Evolutionary conservation across 2,329 filamentous ascomycete genomes (phyloP), one percentile per base, ranked within the genome.

Genomic region (Alternaria brassicae): DNA sequence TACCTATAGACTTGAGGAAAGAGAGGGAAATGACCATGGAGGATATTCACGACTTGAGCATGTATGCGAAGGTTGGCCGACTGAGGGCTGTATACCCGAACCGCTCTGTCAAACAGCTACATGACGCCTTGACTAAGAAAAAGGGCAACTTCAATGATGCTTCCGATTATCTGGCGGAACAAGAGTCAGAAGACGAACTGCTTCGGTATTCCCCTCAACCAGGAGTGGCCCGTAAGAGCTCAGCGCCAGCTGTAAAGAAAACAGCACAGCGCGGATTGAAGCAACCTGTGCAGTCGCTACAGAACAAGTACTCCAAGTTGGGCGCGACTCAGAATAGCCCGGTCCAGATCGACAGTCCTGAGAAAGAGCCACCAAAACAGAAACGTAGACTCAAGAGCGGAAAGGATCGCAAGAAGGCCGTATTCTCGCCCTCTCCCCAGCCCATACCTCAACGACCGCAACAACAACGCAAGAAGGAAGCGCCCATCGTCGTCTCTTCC

Each of bases 61-160:
- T 84, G 27, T 77, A 81, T 45, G 71, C 75, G 9, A 87, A 86
- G 63, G 83, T 89, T 8, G 69, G 80, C 59, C 77, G 84, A 28
- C 81, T 91, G 61, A 71, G 76, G 54, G 77, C 69, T 1, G 78
- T 89, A 37, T 78, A 84, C 55, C 81, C 83, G 0, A 66, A 75
- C 4, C 77, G 81, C 32, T 78, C 82, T 0, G 77, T 89, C 5
- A 65, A 79, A 25, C 72, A 77, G 21, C 82, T 84, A 40, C 74
- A 84, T 42, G 77, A 85, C 56, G 83, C 84, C 5, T 74, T 91
- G 25, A 53, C 81, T 2, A 66, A 70, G 15, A 82, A 81, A 52
- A 81, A 80, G 19, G 84, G 85, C 1, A 83, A 86, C 59, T 83
- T 82, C 56, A 81, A 86, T 21, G 82, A 86, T 67, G 85, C 89